Evolutionary conservation across 169 alveolate genomes (phyloP).

Genomic region (Eimeria sp.): DNA sequence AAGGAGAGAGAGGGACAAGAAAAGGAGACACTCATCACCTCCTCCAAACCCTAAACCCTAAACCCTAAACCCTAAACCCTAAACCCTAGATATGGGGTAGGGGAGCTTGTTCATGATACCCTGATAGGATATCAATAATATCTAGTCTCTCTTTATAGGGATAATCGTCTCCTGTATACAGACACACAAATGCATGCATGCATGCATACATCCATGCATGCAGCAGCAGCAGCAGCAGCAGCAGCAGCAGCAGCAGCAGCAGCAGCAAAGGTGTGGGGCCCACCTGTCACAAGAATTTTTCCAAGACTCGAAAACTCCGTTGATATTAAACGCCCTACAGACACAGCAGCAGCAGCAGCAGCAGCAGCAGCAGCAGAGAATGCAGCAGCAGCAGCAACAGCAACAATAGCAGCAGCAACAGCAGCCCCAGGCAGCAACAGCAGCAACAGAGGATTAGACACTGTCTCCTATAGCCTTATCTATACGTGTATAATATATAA

Average conservation of each 20-base stretch:
- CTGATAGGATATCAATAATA: neutral
- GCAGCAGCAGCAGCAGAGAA: constrained; percentile 19
- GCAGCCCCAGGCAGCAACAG: neutral
- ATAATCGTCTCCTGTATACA: neutral
- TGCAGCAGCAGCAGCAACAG: neutral
- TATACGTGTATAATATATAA: too few species aligned
- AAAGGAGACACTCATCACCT: too few species aligned
- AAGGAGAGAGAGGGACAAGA: too few species aligned
- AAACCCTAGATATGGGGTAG: neutral
- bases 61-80: neutral
- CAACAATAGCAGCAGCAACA: constrained; percentile 45
- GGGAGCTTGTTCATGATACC: neutral
- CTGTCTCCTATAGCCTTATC: neutral
- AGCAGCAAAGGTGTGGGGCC: too few species aligned
- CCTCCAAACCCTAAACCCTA: neutral
- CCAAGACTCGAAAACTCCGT: neutral
- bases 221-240: neutral
- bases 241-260: neutral
- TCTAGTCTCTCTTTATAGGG: neutral
- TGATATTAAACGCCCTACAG: neutral
- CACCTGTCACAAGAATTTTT: neutral
- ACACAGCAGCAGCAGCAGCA: neutral
- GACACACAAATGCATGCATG: neutral
- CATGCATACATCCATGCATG: neutral
- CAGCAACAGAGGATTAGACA: constrained; percentile 2